A percentile compares a stretch with the other conserved stretches of the same genome.
Conservation (phyloP, 2,329 filamentous ascomycete genomes). For the Elsinoe perseae region DNA sequence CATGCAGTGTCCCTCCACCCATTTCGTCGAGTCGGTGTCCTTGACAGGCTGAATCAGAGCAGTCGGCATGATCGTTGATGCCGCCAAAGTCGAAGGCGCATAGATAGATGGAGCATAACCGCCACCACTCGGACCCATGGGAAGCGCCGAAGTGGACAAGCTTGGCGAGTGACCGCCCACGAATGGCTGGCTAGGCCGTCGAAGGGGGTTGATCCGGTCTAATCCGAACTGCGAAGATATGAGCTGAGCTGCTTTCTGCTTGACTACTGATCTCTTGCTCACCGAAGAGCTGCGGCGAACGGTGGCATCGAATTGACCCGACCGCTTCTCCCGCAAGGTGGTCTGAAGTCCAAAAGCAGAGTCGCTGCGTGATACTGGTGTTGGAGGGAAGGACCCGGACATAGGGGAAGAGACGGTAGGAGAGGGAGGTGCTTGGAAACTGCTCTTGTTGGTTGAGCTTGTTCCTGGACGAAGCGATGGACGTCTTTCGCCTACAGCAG, state of each 20-base stretch:
- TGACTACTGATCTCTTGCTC: slow-evolving; percentile 25
- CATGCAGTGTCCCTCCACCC: slow-evolving; percentile 80
- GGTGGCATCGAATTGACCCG: slow-evolving; percentile 76
- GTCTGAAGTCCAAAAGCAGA: slow-evolving; percentile 82
- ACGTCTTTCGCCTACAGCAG: slow-evolving; percentile 60
- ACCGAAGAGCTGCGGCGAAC: slow-evolving; percentile 84
- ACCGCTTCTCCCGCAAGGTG: slow-evolving; percentile 86
- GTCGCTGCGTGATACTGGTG: slow-evolving; percentile 79
- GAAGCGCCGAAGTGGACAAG: slow-evolving; percentile 59
- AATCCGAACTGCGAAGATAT: slow-evolving; percentile 55
- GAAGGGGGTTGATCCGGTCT: slow-evolving; percentile 59
- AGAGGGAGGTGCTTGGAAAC: slow-evolving; percentile 47
- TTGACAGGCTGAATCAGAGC: slow-evolving; percentile 71
- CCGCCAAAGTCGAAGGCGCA: slow-evolving; percentile 75
- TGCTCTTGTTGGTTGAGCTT: slow-evolving; percentile 46
- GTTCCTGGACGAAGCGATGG: slow-evolving; percentile 44
- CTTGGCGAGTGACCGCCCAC: slow-evolving; percentile 51
- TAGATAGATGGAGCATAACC: slow-evolving; percentile 74
- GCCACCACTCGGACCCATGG: slow-evolving; percentile 35
- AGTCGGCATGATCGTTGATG: slow-evolving; percentile 79
- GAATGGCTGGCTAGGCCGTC: slow-evolving; percentile 61
- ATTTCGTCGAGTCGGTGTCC: slow-evolving; percentile 71
- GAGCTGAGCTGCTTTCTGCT: slow-evolving; percentile 22
- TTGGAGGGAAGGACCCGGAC: slow-evolving; percentile 68
- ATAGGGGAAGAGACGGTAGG: slow-evolving; percentile 71